These are phyloP conservation scores for Adansonia rubrostipa DNA, from an alignment of 441 rosid species.

Conservation along the genomic window DNA sequence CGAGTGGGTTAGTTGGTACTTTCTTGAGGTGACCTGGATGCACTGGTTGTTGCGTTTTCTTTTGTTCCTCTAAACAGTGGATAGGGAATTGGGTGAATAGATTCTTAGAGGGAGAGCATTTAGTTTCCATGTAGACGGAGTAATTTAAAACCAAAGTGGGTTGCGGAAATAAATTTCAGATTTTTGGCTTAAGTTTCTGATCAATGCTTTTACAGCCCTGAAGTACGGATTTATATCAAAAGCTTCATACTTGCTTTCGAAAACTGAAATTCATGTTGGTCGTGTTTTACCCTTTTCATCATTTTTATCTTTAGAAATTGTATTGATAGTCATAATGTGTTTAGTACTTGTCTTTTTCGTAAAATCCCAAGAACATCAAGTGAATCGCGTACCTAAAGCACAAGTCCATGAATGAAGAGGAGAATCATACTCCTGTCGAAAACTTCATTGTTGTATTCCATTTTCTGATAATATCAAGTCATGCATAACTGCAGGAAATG, in stretches of 20 bases:
- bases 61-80: too few relatives aligned
- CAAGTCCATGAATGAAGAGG: not conserved
- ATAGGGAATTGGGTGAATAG: too few relatives aligned
- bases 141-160: not conserved
- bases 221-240: not conserved
- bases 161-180: not conserved
- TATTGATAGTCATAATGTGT: not conserved
- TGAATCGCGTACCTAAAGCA: not conserved
- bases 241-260: not conserved
- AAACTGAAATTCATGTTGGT: not conserved
- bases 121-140: not conserved
- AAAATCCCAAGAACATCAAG: not conserved
- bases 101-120: not conserved
- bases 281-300: not conserved
- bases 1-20: too few relatives aligned
- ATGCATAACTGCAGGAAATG: slow-evolving; percentile 66
- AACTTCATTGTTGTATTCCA: not conserved
- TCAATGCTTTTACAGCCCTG: not conserved
- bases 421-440: not conserved
- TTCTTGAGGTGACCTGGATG: too few relatives aligned
- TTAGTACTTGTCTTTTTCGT: not conserved
- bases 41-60: too few relatives aligned
- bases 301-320: not conserved
- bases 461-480: slow-evolving; percentile 2
- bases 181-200: not conserved